Evolutionary conservation across 1,284 basidiomycete species (phyloP), one percentile per base, ranked within the genome.

Genomic region (Xerocomus alliaceus): DNA sequence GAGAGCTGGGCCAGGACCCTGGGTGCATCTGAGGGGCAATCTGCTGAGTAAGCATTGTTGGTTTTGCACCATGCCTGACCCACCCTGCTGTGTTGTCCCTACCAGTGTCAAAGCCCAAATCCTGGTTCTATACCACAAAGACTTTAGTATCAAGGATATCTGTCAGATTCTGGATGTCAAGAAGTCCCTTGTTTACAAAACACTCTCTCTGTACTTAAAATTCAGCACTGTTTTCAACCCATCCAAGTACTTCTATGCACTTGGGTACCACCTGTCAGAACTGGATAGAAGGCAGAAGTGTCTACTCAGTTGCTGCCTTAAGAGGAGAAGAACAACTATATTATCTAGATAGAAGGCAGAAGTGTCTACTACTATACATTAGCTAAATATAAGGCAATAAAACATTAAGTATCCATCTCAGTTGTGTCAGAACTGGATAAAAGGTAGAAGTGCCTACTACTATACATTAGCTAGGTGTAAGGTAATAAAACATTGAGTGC

Each of bases 31-130:
- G 44, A 46, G 44, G 28, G 44, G 44, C 34, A 6, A 9, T 20
- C 5, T 17, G 44, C 44, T 46, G 44, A 46, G 28, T 29, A 29
- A 46, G 44, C 44, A 26, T 26, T 24, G n/a, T 20, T 44, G 8
- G 13, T 44, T 44, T 44, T 26, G 22, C 42, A 44, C 24, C 24
- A 44, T 7, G 8, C 17, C 15, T n/a, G n/a, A n/a, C 7, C 24
- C 42, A 44, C 24, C 26, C 39, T n/a, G 20, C 39, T n/a, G 22
- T n/a, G 6, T 12, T 41, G 39, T 41, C n/a, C 39, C 50, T 44
- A 10, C 35, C 45, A 45, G 32, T 11, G 3, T 56, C 50, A 63
- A 63, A 37, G 54, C 58, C 18, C 45, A 61, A 48, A 49, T 62
- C 35, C 48, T 11, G 0, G 34, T 45, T 34, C 44, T 62, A 18